Percentiles rank a stretch among this genome's conserved stretches.
Evolutionary conservation across 2,329 filamentous ascomycete species (phyloP).

Genomic region (Davidsoniella neocaledoniae): DNA sequence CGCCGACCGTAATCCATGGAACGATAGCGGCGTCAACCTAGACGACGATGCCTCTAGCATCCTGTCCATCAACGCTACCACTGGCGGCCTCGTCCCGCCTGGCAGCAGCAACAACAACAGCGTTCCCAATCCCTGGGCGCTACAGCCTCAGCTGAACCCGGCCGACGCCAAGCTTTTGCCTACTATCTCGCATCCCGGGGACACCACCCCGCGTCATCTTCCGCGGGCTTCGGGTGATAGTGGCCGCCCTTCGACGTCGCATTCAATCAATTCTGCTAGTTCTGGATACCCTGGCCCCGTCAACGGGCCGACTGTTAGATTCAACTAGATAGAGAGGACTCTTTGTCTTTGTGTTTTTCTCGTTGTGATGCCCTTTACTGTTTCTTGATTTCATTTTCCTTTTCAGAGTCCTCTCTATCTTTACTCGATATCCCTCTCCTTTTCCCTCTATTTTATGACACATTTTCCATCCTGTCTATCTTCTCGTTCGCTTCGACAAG

Average conservation of each 20-base stretch:
- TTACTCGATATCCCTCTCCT: neutral
- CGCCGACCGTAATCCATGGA: slow-evolving; percentile 93
- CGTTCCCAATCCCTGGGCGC: slow-evolving; percentile 48
- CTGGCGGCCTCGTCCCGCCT: slow-evolving; percentile 5
- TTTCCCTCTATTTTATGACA: neutral
- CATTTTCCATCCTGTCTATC: slow-evolving; percentile 7
- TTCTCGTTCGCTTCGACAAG: slow-evolving; percentile 12
- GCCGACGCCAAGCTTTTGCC: slow-evolving; percentile 44
- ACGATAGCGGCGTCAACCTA: slow-evolving; percentile 90
- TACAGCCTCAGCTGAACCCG: slow-evolving; percentile 48
- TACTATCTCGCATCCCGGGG: slow-evolving; percentile 53
- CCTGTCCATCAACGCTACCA: slow-evolving; percentile 7
- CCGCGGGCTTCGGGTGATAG: slow-evolving; percentile 76
- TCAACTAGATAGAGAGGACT: slow-evolving; percentile 27
- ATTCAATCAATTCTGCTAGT: slow-evolving; percentile 57
- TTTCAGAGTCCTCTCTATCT: slow-evolving; percentile 16
- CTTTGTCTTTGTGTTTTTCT: slow-evolving; percentile 19
- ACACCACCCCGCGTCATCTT: slow-evolving; percentile 69
- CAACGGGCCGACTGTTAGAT: slow-evolving; percentile 62
- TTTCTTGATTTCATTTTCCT: slow-evolving; percentile 20
- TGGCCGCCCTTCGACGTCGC: slow-evolving; percentile 82
- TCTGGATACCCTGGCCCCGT: slow-evolving; percentile 85
- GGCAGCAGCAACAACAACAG: slow-evolving; percentile 9
- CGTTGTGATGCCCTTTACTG: slow-evolving; percentile 30
- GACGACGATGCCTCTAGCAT: slow-evolving; percentile 44